phyloP scores from a whole-genome alignment of 2,329 filamentous ascomycete species.

The Sphaerostilbella broomeana region DNA sequence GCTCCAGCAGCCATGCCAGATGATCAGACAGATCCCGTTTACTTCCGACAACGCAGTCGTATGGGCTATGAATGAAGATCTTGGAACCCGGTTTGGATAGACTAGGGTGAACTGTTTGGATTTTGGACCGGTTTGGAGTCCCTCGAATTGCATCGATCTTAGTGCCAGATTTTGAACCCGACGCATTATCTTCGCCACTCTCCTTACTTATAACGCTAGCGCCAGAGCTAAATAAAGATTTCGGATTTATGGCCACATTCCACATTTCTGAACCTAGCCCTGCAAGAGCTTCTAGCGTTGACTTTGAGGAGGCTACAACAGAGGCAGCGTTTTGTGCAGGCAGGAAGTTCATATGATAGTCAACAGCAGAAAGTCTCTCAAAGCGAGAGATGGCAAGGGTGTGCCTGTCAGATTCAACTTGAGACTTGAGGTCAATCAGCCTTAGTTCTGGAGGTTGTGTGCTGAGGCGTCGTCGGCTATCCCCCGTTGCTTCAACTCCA shows the following conservation, averaged over 20 bases:
- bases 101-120: slow-evolving; percentile 43
- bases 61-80: slow-evolving; percentile 93
- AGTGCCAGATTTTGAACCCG: slow-evolving; percentile 39
- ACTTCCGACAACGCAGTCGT: slow-evolving; percentile 89
- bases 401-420: slow-evolving; percentile 83
- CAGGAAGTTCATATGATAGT: slow-evolving; percentile 84
- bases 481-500: slow-evolving; percentile 51
- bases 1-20: slow-evolving; percentile 76
- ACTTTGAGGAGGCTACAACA: slow-evolving; percentile 57
- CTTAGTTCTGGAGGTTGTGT: slow-evolving; percentile 82
- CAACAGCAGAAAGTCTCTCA: slow-evolving; percentile 76
- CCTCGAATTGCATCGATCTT: slow-evolving; percentile 26
- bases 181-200: slow-evolving; percentile 51
- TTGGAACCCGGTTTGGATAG: slow-evolving; percentile 54
- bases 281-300: slow-evolving; percentile 70
- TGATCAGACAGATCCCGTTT: slow-evolving; percentile 83
- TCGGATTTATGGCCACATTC: slow-evolving; percentile 86
- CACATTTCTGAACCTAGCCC: slow-evolving; percentile 70
- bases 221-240: slow-evolving; percentile 76
- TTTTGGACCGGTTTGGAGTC: slow-evolving; percentile 18
- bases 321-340: slow-evolving; percentile 65
- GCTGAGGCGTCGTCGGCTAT: slow-evolving; percentile 65
- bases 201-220: slow-evolving; percentile 64
- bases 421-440: slow-evolving; percentile 80
- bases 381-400: slow-evolving; percentile 79